Conservation (phyloP, 2,329 filamentous ascomycete species). For the Blastomyces silverae region DNA sequence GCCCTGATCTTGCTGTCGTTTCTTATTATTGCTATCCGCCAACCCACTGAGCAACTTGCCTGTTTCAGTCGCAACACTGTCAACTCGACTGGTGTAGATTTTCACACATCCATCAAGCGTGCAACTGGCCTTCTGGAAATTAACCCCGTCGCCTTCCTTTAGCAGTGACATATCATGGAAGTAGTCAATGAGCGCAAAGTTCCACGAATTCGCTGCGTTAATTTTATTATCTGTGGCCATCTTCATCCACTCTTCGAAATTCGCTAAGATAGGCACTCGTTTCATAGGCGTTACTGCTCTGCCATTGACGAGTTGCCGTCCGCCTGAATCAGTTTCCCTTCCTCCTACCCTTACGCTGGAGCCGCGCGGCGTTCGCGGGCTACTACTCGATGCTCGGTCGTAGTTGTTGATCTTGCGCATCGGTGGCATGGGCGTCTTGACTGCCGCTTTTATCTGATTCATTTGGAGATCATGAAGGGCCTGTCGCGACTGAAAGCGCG, state of each 20-base stretch:
- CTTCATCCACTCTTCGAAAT: constrained; percentile 99
- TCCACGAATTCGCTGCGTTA: constrained; percentile 97
- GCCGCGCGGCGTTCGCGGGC: constrained; percentile 46
- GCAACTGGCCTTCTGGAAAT: constrained; percentile 97
- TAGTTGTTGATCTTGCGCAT: constrained; percentile 32
- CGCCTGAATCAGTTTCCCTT: constrained; percentile 48
- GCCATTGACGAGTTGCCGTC: constrained; percentile 55
- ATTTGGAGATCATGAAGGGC: constrained; percentile 84
- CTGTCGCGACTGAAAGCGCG: constrained; percentile 77
- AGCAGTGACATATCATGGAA: constrained; percentile 98
- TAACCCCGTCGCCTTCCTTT: constrained; percentile 93
- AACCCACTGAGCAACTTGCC: constrained; percentile 89
- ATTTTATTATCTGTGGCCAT: constrained; percentile 99
- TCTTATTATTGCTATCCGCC: constrained; percentile 67
- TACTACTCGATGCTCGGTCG: constrained; percentile 37
- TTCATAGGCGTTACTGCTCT: constrained; percentile 89
- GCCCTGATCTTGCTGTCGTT: constrained; percentile 56
- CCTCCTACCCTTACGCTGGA: constrained; percentile 28
- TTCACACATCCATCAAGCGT: constrained; percentile 97
- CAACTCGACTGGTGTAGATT: constrained; percentile 96
- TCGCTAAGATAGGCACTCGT: constrained; percentile 87
- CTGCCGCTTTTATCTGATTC: constrained; percentile 80
- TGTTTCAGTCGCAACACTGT: constrained; percentile 96
- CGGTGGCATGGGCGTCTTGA: constrained; percentile 39
- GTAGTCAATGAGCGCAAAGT: constrained; percentile 99